Conservation (phyloP, 1,284 basidiomycete species). For the Sporisorium scitamineum region DNA sequence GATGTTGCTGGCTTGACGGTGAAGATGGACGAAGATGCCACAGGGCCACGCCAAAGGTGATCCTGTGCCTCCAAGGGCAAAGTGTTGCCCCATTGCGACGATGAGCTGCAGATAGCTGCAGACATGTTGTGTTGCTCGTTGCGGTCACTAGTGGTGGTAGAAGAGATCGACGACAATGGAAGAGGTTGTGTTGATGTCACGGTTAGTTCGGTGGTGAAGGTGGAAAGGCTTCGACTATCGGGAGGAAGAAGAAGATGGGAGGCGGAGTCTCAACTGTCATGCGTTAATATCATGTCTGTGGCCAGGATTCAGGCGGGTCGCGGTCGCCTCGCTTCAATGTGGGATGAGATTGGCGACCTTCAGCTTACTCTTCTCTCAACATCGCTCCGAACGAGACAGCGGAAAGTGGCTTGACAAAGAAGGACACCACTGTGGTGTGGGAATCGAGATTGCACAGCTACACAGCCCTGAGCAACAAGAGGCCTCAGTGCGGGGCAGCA, state of each 20-base stretch:
- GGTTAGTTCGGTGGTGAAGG: no score
- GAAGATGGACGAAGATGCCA: background rate
- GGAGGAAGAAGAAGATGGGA: background rate
- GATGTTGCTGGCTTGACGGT: constrained; percentile 11
- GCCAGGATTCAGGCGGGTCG: background rate
- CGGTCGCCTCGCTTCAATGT: background rate
- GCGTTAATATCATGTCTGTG: background rate
- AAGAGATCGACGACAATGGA: background rate
- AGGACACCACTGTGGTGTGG: no score
- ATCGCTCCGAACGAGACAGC: background rate
- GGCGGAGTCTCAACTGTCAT: background rate
- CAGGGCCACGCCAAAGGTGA: constrained; percentile 24
- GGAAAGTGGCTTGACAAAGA: background rate
- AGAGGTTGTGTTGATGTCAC: background rate
- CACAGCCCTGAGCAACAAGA: background rate
- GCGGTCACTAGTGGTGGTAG: background rate
- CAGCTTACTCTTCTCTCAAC: no score
- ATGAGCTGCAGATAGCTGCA: background rate
- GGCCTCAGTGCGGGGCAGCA: background rate
- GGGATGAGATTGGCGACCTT: background rate
- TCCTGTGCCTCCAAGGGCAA: constrained; percentile 16
- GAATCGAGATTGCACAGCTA: no score
- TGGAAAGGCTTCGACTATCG: background rate
- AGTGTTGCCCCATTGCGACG: constrained; percentile 1
- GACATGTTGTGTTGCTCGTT: constrained; percentile 10